Evolutionary conservation across 441 rosid genomes (phyloP), one percentile per base, ranked within the genome.

Genomic region (Syzygium malaccense): DNA sequence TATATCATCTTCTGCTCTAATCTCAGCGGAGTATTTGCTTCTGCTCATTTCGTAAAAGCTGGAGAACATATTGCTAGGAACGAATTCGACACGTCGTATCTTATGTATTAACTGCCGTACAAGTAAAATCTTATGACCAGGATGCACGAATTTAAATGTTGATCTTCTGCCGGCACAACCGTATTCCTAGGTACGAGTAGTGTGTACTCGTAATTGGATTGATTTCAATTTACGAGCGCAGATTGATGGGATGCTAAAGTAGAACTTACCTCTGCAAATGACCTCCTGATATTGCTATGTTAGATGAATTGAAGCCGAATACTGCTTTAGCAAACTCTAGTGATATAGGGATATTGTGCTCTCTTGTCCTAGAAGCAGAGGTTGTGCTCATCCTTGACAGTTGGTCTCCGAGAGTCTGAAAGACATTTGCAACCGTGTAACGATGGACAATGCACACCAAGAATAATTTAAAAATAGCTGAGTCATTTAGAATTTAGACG

Each of bases 291-390:
- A 97, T 91, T 37, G 96, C 93, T 90, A 97, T 86, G 88, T 91
- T 87, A 53, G 99, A 95, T 33, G 98, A 94, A 87, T 96, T 98
- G 92, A 97, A 98, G 26, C 96, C 96, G 88, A 95, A 95, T 33
- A 97, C 97, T 30, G 99, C 98, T 92, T 98, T 95, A 93, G 88
- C 87, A 92, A 98, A 97, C 88, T 94, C 95, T 56, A 98, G 93
- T 41, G 92, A 93, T 79, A 96, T 75, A 30, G 96, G 93, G 86
- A 98, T 92, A 58, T 86, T 90, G 90, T 93, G 93, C 86, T 94
- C 92, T 92, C 92, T 94, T 75, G 99, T 98, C 91, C 98, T 94
- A 91, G 91, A 92, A 87, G 90, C 92, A 90, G 95, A 92, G 71
- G 96, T 93, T 85, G 99, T 94, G 88, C 96, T 96, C 90, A 97